Percentiles rank a stretch among this genome's conserved stretches.
phyloP scores from a whole-genome alignment of 2,329 filamentous ascomycete species.

The Aspergillus fumigatus region DNA sequence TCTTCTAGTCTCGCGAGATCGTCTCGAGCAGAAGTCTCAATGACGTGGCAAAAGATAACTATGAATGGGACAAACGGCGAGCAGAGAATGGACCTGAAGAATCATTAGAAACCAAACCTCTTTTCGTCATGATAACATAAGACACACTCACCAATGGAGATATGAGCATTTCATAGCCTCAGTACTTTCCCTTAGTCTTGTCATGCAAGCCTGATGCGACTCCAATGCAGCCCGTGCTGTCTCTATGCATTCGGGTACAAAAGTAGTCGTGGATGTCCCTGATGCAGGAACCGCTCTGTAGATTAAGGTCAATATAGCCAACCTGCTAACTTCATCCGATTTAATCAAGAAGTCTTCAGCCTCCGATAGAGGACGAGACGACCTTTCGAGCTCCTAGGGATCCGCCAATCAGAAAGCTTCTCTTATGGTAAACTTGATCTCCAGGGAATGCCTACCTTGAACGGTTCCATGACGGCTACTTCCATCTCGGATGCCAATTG shows the following conservation, averaged over 20 bases:
- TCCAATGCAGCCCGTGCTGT: constrained; percentile 34
- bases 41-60: constrained; percentile 46
- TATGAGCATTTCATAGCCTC: constrained; percentile 29
- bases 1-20: constrained; percentile 54
- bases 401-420: not conserved
- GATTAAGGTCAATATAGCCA: constrained; percentile 35
- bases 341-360: constrained; percentile 26
- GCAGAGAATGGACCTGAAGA: constrained; percentile 35
- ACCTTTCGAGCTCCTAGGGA: constrained; percentile 9
- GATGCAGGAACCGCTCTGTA: constrained; percentile 38
- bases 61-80: constrained; percentile 49
- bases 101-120: not conserved
- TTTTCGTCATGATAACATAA: not conserved
- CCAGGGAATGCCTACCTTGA: constrained; percentile 18
- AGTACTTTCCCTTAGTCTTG: constrained; percentile 22
- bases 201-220: constrained; percentile 28
- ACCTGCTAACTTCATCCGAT: constrained; percentile 34
- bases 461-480: constrained; percentile 24
- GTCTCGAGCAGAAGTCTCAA: constrained; percentile 48
- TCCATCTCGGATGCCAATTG: constrained; percentile 27
- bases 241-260: constrained; percentile 34
- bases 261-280: constrained; percentile 23
- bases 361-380: constrained; percentile 14
- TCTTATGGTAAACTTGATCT: not conserved
- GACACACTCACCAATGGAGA: constrained; percentile 29